Conservation (phyloP, 352 stramenopile genomes). For the Pythium monospermum region DNA sequence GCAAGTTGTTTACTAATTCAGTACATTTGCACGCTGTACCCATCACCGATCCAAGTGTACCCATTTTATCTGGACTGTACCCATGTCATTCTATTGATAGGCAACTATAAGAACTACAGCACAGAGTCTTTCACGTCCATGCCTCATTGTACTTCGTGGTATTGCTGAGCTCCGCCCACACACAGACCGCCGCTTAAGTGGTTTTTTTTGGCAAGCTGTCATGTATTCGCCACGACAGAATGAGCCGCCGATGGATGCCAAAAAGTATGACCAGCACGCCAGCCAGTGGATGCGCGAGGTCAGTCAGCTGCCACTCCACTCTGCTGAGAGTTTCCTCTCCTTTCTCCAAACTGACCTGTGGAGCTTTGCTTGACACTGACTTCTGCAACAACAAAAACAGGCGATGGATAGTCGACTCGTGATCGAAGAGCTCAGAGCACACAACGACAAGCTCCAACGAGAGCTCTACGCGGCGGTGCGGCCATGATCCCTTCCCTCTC, state of each 20-base stretch:
- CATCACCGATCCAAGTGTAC: constrained; percentile 2
- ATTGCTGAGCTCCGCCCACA: background rate
- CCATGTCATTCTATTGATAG: constrained; percentile 9
- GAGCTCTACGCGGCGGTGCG: constrained; percentile 40
- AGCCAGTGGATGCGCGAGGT: constrained; percentile 72
- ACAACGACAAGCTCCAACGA: constrained; percentile 58
- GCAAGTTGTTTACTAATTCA: no score
- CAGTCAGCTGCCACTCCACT: background rate
- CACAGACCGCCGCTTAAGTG: background rate
- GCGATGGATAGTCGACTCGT: constrained; percentile 40
- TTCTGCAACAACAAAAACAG: no score
- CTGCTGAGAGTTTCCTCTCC: no score
- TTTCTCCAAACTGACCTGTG: no score
- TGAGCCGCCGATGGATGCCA: constrained; percentile 24
- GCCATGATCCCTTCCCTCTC: background rate
- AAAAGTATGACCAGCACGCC: constrained; percentile 42
- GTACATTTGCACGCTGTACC: no score
- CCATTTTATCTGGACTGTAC: constrained; percentile 3
- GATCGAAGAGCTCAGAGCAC: constrained; percentile 48
- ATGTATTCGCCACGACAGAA: constrained; percentile 35
- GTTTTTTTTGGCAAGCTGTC: constrained; percentile 13
- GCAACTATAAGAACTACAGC: background rate
- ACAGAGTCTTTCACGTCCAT: no score
- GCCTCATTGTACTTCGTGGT: no score
- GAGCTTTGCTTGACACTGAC: no score